These are phyloP conservation scores for Strobilomyces echinocephalus DNA, from an alignment of 768 basidiomycete genomes.

Conservation along the genomic window DNA sequence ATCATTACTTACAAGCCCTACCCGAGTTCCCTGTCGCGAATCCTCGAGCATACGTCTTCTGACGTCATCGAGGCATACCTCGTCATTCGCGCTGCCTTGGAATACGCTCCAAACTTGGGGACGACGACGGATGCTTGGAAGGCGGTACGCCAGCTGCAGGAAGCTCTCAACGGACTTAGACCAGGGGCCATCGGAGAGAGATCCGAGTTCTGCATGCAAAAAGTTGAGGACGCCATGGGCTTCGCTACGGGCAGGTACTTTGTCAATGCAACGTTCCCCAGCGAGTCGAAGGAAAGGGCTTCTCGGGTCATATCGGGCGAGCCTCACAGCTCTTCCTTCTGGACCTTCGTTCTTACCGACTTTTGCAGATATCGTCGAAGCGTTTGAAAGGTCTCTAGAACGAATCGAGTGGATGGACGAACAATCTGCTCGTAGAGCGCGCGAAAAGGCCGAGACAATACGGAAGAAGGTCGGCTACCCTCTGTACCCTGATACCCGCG, in stretches of 20 bases:
- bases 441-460: conserved; percentile 59
- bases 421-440: conserved; percentile 72
- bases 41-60: conserved; percentile 62
- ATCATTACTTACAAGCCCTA: conserved; percentile 84
- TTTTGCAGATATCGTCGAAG: conserved; percentile 62
- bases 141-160: conserved; percentile 63
- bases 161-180: conserved; percentile 77
- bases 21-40: conserved; percentile 56
- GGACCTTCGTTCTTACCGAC: conserved; percentile 1
- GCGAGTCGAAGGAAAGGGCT: conserved; percentile 73
- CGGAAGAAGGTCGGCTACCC: conserved; percentile 94
- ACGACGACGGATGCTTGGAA: conserved; percentile 74
- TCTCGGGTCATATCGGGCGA: conserved; percentile 77
- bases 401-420: conserved; percentile 90
- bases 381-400: conserved; percentile 76
- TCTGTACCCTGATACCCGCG: conserved; percentile 72
- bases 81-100: conserved; percentile 66
- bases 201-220: conserved; percentile 73
- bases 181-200: conserved; percentile 82
- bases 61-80: conserved; percentile 86
- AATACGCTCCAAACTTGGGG: conserved; percentile 68
- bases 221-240: conserved; percentile 73
- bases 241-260: conserved; percentile 88
- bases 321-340: conserved; percentile 5
- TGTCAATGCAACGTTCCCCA: conserved; percentile 76